These are phyloP conservation scores for Lyophyllum semitale DNA, from an alignment of 768 basidiomycete genomes.

Conservation along the genomic window DNA sequence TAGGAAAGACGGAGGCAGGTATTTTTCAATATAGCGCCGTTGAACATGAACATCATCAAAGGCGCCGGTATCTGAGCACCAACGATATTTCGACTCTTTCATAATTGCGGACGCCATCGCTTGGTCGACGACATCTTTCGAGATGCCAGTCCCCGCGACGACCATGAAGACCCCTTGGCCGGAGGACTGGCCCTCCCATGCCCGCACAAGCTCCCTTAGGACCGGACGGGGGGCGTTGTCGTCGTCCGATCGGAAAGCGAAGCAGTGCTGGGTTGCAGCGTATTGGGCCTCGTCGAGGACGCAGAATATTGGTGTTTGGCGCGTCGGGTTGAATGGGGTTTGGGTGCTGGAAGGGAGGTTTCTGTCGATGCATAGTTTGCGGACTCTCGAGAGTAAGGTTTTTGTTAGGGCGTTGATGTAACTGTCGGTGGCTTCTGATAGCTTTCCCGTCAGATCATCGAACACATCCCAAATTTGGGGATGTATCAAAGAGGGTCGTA, in stretches of 20 bases:
- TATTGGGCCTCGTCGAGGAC: conserved; percentile 49
- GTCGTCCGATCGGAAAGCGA: conserved; percentile 40
- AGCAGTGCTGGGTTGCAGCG: conserved; percentile 38
- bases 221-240: conserved; percentile 37
- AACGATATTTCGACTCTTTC: conserved; percentile 47
- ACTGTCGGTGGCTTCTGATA: conserved; percentile 33
- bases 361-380: conserved; percentile 24
- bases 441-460: conserved; percentile 35
- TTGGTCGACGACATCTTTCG: conserved; percentile 44
- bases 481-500: conserved; percentile 37
- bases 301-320: conserved; percentile 40
- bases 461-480: conserved; percentile 43
- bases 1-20: conserved; percentile 34
- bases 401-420: conserved; percentile 37
- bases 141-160: conserved; percentile 47
- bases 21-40: conserved; percentile 36
- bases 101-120: conserved; percentile 48
- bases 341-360: background rate
- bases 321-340: conserved; percentile 14
- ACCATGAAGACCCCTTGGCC: conserved; percentile 44
- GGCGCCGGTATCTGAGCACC: conserved; percentile 47
- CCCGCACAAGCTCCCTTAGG: conserved; percentile 42
- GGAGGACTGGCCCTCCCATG: conserved; percentile 40
- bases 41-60: conserved; percentile 37
- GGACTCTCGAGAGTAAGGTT: conserved; percentile 29